Base-by-base conservation (phyloP, 108 stramenopile species). In the Skeletonema marinoi region DNA sequence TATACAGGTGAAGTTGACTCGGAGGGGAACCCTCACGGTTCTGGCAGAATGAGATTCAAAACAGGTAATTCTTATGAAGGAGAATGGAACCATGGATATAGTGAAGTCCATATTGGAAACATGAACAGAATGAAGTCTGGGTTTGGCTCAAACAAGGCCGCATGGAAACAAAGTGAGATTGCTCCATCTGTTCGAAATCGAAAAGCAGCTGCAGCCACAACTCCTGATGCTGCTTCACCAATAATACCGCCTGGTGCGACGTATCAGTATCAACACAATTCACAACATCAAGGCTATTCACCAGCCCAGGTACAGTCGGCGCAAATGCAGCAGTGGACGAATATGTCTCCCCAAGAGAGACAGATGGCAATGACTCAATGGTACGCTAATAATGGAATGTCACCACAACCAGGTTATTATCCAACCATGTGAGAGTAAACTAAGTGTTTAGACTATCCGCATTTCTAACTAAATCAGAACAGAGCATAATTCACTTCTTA, bases 41-140 rank as follows among this genome's bases (percentile, higher is more conserved):
- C 70, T 2, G 89, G 89, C 11, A 72, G 74, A n/a, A 90, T 90
- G 89, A 71, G 77, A 64, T 90, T 88, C 69, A 71, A 79, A 56
- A 87, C 86, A 32, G 87, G 87, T 42, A 62, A 82, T 50, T 68
- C 66, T 71, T 90, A 86, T 46, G 76, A 78, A 11, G 82, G 82
- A 19, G 72, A 63, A 61, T 83, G 77, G 77, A 74, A 50, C 13
- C 33, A 78, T 41, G 82, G 82, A 54, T 32, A 33, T 16, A 68
- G 56, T 32, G 33, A 68, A 10, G 75, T 25, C 17, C 36, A 36
- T 46, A 44, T 65, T 64, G 73, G 41, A 42, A 17, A 29, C 61
- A 11, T 35, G 16, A 16, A 62, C 6, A 13, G 61, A 29, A 62
- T 62, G 61, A 32, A n/a, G 30, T 35, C 35, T 6, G 61, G 61